phyloP scores from a whole-genome alignment of 2,329 filamentous ascomycete genomes.

The Meredithiella fracta region DNA sequence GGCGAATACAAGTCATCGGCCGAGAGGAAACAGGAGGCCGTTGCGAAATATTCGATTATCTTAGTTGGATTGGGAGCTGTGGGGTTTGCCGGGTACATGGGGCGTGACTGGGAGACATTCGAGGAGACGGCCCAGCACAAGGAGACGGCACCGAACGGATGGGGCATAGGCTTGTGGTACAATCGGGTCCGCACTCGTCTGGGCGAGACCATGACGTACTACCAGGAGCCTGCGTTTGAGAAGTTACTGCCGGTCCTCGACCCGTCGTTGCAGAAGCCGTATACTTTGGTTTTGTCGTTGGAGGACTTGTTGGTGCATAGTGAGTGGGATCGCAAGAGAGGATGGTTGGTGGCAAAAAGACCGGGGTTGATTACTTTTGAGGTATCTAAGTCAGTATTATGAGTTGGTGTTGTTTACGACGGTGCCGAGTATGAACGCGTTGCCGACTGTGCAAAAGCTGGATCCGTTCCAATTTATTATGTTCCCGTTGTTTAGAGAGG shows the following conservation, averaged over 20 bases:
- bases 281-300: slow-evolving; percentile 80
- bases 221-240: slow-evolving; percentile 86
- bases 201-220: slow-evolving; percentile 67
- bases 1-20: slow-evolving; percentile 80
- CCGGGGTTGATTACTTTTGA: slow-evolving; percentile 97
- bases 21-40: slow-evolving; percentile 61
- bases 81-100: slow-evolving; percentile 54
- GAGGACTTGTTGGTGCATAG: slow-evolving; percentile 91
- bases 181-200: slow-evolving; percentile 61
- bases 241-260: slow-evolving; percentile 78
- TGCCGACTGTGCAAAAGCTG: slow-evolving; percentile 79
- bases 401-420: slow-evolving; percentile 92
- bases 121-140: slow-evolving; percentile 54
- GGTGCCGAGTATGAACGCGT: slow-evolving; percentile 66
- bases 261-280: slow-evolving; percentile 65
- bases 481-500: slow-evolving; percentile 88
- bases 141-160: slow-evolving; percentile 58
- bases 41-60: slow-evolving; percentile 60
- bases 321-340: slow-evolving; percentile 85
- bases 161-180: slow-evolving; percentile 61
- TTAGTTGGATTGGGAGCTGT: slow-evolving; percentile 39
- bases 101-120: slow-evolving; percentile 74
- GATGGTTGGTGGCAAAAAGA: slow-evolving; percentile 88
- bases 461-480: slow-evolving; percentile 91
- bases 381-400: slow-evolving; percentile 94